phyloP scores from a whole-genome alignment of 257 asterid species.

The Jacaranda mimosifolia region DNA sequence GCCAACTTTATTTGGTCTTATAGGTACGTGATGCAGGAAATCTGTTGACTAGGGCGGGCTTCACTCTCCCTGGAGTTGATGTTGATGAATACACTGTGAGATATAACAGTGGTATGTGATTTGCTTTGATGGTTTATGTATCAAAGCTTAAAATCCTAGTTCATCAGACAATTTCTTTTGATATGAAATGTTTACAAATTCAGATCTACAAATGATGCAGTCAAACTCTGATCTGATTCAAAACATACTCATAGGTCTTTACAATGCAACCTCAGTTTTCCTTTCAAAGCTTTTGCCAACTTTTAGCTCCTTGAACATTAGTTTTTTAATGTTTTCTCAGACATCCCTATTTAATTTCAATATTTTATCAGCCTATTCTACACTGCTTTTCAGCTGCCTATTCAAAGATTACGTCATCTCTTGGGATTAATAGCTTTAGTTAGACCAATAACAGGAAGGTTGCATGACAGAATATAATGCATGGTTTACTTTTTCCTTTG shows the following conservation, averaged over 20 bases:
- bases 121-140: conserved; percentile 32
- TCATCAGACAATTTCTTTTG: conserved; percentile 6
- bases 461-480: conserved; percentile 23
- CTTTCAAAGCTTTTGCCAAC: conserved; percentile 1
- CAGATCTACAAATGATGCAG: not conserved
- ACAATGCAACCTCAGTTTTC: not conserved
- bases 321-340: not conserved
- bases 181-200: no score
- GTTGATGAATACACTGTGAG: conserved; percentile 90
- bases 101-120: conserved; percentile 74
- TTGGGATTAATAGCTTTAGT: not conserved
- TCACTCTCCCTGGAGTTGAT: conserved; percentile 94
- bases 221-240: conserved; percentile 4
- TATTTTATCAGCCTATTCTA: not conserved
- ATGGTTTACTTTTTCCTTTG: conserved; percentile 34
- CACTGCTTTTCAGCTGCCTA: conserved; percentile 4
- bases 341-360: not conserved
- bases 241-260: conserved; percentile 17
- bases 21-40: conserved; percentile 99
- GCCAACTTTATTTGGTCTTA: conserved; percentile 38
- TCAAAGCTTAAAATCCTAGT: conserved; percentile 17
- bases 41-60: conserved; percentile 94
- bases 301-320: conserved; percentile 1
- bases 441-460: not conserved
- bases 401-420: not conserved